phyloP scores from a whole-genome alignment of 2,329 filamentous ascomycete genomes.

The Aspergillus intermedius region DNA sequence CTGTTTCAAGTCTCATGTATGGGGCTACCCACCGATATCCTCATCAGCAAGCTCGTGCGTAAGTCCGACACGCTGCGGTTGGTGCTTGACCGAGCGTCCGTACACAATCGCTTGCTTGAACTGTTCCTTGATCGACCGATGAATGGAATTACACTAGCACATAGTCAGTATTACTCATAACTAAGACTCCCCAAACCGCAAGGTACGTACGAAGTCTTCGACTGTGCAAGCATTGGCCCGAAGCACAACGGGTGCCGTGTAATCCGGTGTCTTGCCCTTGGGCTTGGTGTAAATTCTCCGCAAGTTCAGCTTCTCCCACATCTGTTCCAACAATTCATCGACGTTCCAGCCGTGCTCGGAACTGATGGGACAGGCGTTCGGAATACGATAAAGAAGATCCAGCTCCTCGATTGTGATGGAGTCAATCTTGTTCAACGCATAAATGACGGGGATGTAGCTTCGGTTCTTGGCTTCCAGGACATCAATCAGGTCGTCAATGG shows the following conservation, averaged over 20 bases:
- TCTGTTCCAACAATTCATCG: slow-evolving; percentile 91
- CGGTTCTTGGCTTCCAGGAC: slow-evolving; percentile 88
- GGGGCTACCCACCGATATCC: slow-evolving; percentile 71
- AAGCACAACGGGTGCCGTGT: slow-evolving; percentile 83
- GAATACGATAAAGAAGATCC: slow-evolving; percentile 91
- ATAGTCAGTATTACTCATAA: slow-evolving; percentile 27
- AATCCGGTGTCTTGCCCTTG: slow-evolving; percentile 91
- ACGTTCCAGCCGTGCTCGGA: slow-evolving; percentile 98
- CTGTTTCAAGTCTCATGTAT: not conserved
- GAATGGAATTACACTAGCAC: slow-evolving; percentile 84
- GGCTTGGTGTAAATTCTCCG: slow-evolving; percentile 96
- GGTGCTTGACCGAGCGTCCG: slow-evolving; percentile 96
- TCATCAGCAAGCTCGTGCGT: slow-evolving; percentile 89
- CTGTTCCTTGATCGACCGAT: slow-evolving; percentile 90
- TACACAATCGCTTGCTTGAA: slow-evolving; percentile 96
- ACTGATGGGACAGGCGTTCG: slow-evolving; percentile 93
- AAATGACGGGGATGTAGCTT: slow-evolving; percentile 97
- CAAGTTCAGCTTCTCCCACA: slow-evolving; percentile 96
- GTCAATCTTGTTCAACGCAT: slow-evolving; percentile 98
- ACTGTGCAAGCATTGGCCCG: slow-evolving; percentile 76
- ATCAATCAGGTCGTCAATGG: slow-evolving; percentile 94
- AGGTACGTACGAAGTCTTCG: slow-evolving; percentile 82
- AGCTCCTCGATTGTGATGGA: slow-evolving; percentile 96
- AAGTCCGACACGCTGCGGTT: slow-evolving; percentile 90
- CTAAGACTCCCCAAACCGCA: not conserved